Conservation (phyloP, 305 asterid species). For the Fraxinus ornus region DNA sequence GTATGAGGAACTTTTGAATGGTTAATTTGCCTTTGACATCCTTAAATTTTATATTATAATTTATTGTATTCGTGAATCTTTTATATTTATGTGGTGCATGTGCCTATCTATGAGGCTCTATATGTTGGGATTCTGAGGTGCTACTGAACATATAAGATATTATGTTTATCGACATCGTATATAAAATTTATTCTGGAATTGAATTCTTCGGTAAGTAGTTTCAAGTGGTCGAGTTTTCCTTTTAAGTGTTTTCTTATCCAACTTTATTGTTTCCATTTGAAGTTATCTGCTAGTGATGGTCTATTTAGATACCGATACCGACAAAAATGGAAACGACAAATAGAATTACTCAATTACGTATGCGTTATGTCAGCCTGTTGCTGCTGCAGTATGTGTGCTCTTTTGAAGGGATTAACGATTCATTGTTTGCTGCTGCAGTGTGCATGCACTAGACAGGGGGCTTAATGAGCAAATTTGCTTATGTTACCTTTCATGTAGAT, state of each 20-base stretch:
- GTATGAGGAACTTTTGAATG: not conserved
- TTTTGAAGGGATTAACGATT: not conserved
- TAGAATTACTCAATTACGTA: not conserved
- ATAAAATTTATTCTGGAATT: constrained; percentile 1
- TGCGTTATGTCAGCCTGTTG: not conserved
- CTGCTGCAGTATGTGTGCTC: not conserved
- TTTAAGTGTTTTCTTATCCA: not conserved
- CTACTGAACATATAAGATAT: not conserved
- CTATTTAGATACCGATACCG: not conserved
- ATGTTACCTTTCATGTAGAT: not conserved
- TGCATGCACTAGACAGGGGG: not conserved
- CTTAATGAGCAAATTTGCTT: not conserved
- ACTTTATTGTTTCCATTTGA: not conserved
- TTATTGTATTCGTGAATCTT: not conserved
- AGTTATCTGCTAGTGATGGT: not conserved
- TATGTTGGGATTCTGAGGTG: not conserved
- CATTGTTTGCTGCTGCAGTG: not conserved
- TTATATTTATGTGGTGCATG: not conserved
- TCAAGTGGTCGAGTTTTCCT: not conserved
- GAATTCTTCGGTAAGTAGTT: not conserved
- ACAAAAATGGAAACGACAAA: not conserved
- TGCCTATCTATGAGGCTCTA: not conserved
- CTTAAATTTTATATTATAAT: not conserved
- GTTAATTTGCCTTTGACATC: not conserved
- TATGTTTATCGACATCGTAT: not conserved